Base-by-base conservation (phyloP, 2,329 filamentous ascomycete species). In the Fusarium compactum region DNA sequence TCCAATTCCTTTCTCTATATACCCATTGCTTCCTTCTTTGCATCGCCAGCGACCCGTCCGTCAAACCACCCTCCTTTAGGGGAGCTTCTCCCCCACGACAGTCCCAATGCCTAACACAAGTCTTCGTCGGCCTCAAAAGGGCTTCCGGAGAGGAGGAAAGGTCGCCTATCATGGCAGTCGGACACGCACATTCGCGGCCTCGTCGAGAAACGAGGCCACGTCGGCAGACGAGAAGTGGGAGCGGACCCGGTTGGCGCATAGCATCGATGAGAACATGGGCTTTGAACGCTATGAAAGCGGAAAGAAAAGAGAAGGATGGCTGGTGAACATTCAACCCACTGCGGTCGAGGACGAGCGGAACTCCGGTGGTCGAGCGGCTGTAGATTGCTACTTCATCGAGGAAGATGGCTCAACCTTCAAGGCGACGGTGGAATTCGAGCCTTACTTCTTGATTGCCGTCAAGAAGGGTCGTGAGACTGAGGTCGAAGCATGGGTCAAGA, bases 371-470 rank as follows among this genome's bases (percentile, higher is more conserved):
- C 90, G 94, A 70, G 92, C 96, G 2, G 96, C 93, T 11, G 89
- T 99, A 60, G 96, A 99, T 82, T 98, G 94, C 82, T 99, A 98
- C 84, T 99, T 99, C 81, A 91, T 99, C 64, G 93, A 95, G 75
- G 93, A 95, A 62, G 92, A 97, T 76, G 88, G 93, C 16, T 89
- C 91, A 51, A 95, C 92, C 8, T 99, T 99, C 86, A 99, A 99
- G 80, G 95, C 96, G 14, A 98, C 95, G 1, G 83, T 99, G 70
- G 94, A 97, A 82, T 98, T 97, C 79, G 94, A 98, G 74, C 96
- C 96, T 1, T 99, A 99, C 83, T 97, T 99, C 75, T 82, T 99
- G 65, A 89, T 99, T 56, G 95, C 95, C 0, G 93, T 95, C 55
- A 96, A 94, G 80, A 92, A 91, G 77, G 93, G 94, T 10, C 90